Evolutionary conservation across 805 yeast genomes (phyloP).

Genomic region (Saccharomycopsis olivae): DNA sequence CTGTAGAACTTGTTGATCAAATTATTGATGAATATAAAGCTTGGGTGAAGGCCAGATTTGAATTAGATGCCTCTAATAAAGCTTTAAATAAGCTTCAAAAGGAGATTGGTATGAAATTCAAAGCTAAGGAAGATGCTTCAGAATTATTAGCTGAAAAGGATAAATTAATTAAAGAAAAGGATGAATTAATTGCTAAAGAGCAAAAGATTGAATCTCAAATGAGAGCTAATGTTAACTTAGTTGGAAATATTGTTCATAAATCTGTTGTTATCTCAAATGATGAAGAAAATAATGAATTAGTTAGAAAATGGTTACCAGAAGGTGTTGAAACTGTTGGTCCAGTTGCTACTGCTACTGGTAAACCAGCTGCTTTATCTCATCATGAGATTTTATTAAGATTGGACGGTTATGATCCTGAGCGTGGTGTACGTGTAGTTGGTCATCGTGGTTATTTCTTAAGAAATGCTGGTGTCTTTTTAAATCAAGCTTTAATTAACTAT

Average conservation of each 20-base stretch:
- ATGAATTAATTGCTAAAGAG: slow-evolving; percentile 53
- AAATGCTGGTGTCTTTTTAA: slow-evolving; percentile 91
- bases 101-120: slow-evolving; percentile 84
- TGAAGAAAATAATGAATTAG: slow-evolving; percentile 85
- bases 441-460: slow-evolving; percentile 97
- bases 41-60: slow-evolving; percentile 87
- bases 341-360: slow-evolving; percentile 68
- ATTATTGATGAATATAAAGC: slow-evolving; percentile 82
- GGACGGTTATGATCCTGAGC: slow-evolving; percentile 97
- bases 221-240: slow-evolving; percentile 71
- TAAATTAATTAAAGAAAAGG: slow-evolving; percentile 57
- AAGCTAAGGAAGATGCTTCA: slow-evolving; percentile 88
- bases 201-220: slow-evolving; percentile 69
- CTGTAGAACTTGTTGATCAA: slow-evolving; percentile 93
- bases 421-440: slow-evolving; percentile 96
- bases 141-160: slow-evolving; percentile 80
- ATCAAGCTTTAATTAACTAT: slow-evolving; percentile 95
- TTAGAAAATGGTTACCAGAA: slow-evolving; percentile 81
- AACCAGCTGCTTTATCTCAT: slow-evolving; percentile 75
- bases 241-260: slow-evolving; percentile 92
- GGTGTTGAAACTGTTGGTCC: slow-evolving; percentile 47
- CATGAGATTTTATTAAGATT: slow-evolving; percentile 90
- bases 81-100: slow-evolving; percentile 81
- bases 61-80: slow-evolving; percentile 85
- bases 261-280: slow-evolving; percentile 78